Evolutionary conservation across 768 basidiomycete genomes (phyloP), one percentile per base, ranked within the genome.

Genomic region (Pisolithus orientalis): DNA sequence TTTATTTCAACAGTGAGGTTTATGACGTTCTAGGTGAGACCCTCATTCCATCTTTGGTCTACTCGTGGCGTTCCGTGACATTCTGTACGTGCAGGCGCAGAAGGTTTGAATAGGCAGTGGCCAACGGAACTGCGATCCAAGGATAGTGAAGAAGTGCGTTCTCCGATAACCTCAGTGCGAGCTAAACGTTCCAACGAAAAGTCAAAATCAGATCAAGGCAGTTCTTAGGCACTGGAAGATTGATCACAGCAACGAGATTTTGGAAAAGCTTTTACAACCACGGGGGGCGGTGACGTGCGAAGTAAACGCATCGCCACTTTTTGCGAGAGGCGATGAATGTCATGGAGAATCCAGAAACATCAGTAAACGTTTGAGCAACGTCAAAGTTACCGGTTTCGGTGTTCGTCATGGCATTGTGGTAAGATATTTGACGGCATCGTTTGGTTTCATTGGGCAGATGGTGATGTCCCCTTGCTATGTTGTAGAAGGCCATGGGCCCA

Each of bases 11-110:
- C 57, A 84, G 89, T 21, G 82, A 82, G 47, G 80, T 90, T 6
- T 91, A 93, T 66, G 88, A 92, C 63, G 66, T 76, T 31, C 73
- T 90, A 61, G 90, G 89, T 75, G 64, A 68, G 68, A 37, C 31
- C 46, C 16, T 29, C 42, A 47, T 50, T 44, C 57, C 47, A 38
- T 46, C 27, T 43, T 40, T 52, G 52, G 44, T 52, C 51, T 47
- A 48, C 49, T 55, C 43, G 57, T 54, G 59, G 54, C 37, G 51
- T 39, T 27, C 45, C 31, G 16, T 49, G 48, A 56, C 47, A 55
- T 21, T 34, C 42, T 55, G 49, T 13, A 31, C 44, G 45, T 21
- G 17, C 52, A 73, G 72, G 74, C 16, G 58, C 64, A 52, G 61
- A 71, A 47, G 76, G 74, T 51, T 62, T 78, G 28, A 65, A 67